Evolutionary conservation across 2,329 filamentous ascomycete genomes (phyloP).

Genomic region (Canariomyces notabilis): DNA sequence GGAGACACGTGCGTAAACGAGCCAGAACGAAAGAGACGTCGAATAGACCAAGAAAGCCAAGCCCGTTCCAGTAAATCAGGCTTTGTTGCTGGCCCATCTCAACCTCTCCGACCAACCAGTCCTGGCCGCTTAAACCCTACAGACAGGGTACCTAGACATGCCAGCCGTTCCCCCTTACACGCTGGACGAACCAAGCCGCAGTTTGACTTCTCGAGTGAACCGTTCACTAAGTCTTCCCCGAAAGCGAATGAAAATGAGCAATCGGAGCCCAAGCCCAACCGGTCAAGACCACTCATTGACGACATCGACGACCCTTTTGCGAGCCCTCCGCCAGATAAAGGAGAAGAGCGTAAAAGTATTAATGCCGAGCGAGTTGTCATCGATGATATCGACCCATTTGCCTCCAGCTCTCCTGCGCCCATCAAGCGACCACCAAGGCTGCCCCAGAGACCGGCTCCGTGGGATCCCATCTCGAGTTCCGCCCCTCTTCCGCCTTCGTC

Average conservation of each 20-base stretch:
- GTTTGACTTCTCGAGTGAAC: slow-evolving; percentile 13
- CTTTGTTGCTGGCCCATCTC: background rate
- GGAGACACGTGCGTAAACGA: background rate
- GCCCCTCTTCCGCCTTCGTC: slow-evolving; percentile 36
- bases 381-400: slow-evolving; percentile 15
- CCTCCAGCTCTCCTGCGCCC: slow-evolving; percentile 18
- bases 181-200: background rate
- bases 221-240: slow-evolving; percentile 19
- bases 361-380: background rate
- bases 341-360: background rate
- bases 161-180: background rate
- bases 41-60: slow-evolving; percentile 1
- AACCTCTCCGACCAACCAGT: background rate
- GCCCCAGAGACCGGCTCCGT: slow-evolving; percentile 29
- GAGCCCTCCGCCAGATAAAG: slow-evolving; percentile 14
- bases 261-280: background rate
- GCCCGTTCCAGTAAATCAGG: too few relatives aligned
- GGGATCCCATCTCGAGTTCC: slow-evolving; percentile 52
- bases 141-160: background rate
- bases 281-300: background rate
- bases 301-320: slow-evolving; percentile 18
- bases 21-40: slow-evolving; percentile 3
- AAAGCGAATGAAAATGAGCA: slow-evolving; percentile 10
- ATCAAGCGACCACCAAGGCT: slow-evolving; percentile 16
- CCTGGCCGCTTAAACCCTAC: background rate